Base-by-base conservation (phyloP, 2,329 filamentous ascomycete species). In the Alternaria atra region DNA sequence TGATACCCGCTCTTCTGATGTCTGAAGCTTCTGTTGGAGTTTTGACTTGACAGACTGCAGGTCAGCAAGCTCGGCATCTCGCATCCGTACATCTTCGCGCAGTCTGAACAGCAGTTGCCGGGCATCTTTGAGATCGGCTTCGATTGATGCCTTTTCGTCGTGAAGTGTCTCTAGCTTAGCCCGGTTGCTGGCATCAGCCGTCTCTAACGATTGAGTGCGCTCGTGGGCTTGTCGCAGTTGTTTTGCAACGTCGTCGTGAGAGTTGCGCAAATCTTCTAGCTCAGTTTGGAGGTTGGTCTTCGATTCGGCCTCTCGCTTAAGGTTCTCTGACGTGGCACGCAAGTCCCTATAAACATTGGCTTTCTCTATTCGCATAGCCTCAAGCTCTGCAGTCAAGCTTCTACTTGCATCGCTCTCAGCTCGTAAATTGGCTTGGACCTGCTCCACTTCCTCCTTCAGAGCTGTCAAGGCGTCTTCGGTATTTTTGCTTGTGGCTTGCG, bases 381-480 rank as follows among this genome's bases (percentile, higher is more conserved):
- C 64, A n/a, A 79, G 58, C 20, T 79, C 71, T 9, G 43, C 40
- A 6, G 58, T 57, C 27, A 78, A 43, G 10, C 20, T 59, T 29
- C 59, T 55, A 10, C 65, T 69, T 5, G 55, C 60, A 32, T 71
- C 61, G 13, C 53, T 53, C 20, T 70, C 64, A 13, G 56, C 61
- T 7, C 53, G 53, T 5, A 71, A 52, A 15, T 57, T 64, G 10
- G 56, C 50, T 40, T 70, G 61, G 6, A 76, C 39, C n/a, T 64
- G 53, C 9, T 52, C 54, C 10, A 74, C 27, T 17, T 71, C 68
- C 2, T n/a, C 53, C 20, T 56, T 61, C 43, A 72, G 37, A 7
- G 66, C 65, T 2, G 51, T 54, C n/a, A 76, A 39, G 15, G 72
- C 72, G 27, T 68, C 55, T 42, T 77, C 71, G 0, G 61, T 67